Percentiles rank a stretch among this genome's conserved stretches.
Conservation (phyloP, 306 rosid genomes). For the Gillenia trifoliata region DNA sequence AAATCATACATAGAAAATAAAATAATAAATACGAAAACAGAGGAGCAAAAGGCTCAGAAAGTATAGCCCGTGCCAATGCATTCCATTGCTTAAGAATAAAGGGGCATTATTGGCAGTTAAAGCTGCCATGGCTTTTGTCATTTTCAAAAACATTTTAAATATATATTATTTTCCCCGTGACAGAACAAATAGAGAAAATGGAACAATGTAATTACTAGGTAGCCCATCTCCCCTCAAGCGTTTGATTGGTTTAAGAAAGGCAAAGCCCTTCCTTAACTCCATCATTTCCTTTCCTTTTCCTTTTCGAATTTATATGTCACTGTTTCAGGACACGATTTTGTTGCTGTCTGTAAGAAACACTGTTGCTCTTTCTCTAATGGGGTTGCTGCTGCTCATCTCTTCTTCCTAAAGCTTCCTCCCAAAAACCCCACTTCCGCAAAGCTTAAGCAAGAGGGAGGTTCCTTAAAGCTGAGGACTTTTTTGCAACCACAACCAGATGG, state of each 20-base stretch:
- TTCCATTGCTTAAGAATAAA: conserved; percentile 15
- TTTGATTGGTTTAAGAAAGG: conserved; percentile 13
- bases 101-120: conserved; percentile 27
- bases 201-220: conserved; percentile 8
- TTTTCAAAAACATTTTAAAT: neutral
- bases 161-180: conserved; percentile 9
- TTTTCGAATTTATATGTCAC: neutral
- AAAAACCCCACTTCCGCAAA: neutral
- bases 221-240: conserved; percentile 9
- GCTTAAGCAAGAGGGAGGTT: conserved; percentile 15
- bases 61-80: neutral
- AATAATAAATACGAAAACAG: neutral
- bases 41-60: neutral
- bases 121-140: conserved; percentile 19
- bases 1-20: neutral
- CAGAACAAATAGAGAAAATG: neutral
- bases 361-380: conserved; percentile 19
- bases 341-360: neutral
- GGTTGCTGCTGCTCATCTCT: conserved; percentile 13
- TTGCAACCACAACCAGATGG: conserved; percentile 31
- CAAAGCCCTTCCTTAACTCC: neutral
- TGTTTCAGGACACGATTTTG: conserved; percentile 2
- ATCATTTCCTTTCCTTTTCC: neutral
- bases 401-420: conserved; percentile 5
- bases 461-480: conserved; percentile 29